Conservation (phyloP, 2,329 filamentous ascomycete genomes). For the Penicillium sclerotigenum region DNA sequence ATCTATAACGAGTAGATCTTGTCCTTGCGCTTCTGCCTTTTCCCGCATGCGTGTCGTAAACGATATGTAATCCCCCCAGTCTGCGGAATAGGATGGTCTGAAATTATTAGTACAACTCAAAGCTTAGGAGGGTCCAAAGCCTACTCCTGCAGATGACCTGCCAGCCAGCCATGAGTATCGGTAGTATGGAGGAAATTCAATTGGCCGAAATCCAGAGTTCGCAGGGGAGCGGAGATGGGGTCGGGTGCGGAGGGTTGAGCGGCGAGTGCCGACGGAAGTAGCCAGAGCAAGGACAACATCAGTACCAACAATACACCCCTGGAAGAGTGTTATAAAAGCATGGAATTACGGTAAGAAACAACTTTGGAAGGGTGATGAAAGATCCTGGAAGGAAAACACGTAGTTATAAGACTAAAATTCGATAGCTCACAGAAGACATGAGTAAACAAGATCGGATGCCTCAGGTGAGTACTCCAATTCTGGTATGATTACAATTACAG, state of each 20-base stretch:
- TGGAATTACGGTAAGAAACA: not conserved
- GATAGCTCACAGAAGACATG: not conserved
- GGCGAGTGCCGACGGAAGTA: slow-evolving; percentile 38
- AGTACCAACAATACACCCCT: not conserved
- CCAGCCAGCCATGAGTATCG: slow-evolving; percentile 94
- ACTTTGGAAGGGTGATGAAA: not conserved
- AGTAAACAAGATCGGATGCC: not conserved
- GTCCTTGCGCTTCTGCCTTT: slow-evolving; percentile 72
- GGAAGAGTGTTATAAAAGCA: not conserved
- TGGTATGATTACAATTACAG: slow-evolving; percentile 22
- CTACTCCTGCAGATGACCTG: slow-evolving; percentile 86
- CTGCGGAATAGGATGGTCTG: slow-evolving; percentile 84
- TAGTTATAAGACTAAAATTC: not conserved
- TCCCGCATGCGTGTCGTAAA: slow-evolving; percentile 80
- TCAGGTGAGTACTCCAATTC: not conserved
- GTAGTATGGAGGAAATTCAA: slow-evolving; percentile 97
- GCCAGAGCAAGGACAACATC: slow-evolving; percentile 20
- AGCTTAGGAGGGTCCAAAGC: slow-evolving; percentile 21
- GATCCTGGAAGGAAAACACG: not conserved
- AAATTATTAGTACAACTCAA: slow-evolving; percentile 17
- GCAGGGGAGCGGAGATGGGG: slow-evolving; percentile 75
- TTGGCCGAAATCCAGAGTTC: slow-evolving; percentile 85
- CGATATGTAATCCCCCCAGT: slow-evolving; percentile 97
- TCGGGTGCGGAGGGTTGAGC: slow-evolving; percentile 77
- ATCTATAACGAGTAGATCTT: slow-evolving; percentile 88